Evolutionary conservation across 495 filamentous ascomycete species (phyloP), one percentile per base, ranked within the genome.

Genomic region (Letharia columbiana): DNA sequence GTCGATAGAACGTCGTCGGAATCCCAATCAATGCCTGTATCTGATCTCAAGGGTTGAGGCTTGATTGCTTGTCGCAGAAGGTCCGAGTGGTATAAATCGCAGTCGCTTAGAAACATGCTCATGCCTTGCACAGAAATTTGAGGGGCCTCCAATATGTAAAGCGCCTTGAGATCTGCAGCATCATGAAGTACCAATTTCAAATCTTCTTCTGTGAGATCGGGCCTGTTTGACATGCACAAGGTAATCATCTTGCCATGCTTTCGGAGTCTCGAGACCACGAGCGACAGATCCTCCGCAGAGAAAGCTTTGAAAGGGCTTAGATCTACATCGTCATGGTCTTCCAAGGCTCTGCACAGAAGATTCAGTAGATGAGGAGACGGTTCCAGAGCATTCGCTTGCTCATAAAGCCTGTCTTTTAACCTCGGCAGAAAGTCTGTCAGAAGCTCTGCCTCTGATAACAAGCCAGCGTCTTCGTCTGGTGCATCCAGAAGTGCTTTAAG

Each of bases 391-490:
- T 13, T 42, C 1, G 62, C 56, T 44, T 37, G 33, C 18, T 61
- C 58, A n/a, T 61, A 65, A 18, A 61, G 23, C 47, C 49, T 42
- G 7, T 39, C 37, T 31, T 23, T 60, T 17, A 65, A 11, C 45
- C 13, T 64, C 2, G 62, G 62, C 63, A 63, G 45, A 35, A 68
- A 68, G 49, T 66, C 67, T 23, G 41, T n/a, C 41, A 68, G 57
- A 33, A 28, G 7, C 52, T 66, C 56, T 17, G 40, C 67, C 49
- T 62, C 62, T 3, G 20, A 33, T 1, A 67, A 40, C 9, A 28
- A 28, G 23, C 23, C 23, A 28, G 23, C 23, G 23, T 28, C 23
- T 28, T 28, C 23, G 23, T 28, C 23, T 28, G 23, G 1, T 28
- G 23, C 23, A 28, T 28, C 23, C 23, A 28, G 23, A 28, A 28